Base-by-base conservation (phyloP, 805 yeast species). In the Zygoascus tannicola region DNA sequence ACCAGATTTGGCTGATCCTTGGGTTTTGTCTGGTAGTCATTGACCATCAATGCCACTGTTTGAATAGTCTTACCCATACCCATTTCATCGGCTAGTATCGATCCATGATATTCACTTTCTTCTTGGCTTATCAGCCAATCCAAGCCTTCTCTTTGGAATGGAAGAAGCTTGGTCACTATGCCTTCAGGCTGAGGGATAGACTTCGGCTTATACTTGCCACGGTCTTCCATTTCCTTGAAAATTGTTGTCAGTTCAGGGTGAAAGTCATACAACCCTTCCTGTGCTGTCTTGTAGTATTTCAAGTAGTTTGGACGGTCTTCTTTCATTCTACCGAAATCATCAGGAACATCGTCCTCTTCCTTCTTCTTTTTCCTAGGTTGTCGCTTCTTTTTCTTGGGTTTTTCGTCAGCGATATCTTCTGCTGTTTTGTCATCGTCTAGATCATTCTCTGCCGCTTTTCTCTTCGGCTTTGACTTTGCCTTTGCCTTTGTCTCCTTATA, bases 1-100 rank as follows among this genome's bases (percentile, higher is more conserved):
- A 92, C 97, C 48, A 92, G 66, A 51, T 80, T 85, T 7, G 97
- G 97, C 16, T 32, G 18, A 16, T 32, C 42, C 8, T 32, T 10
- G 12, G 22, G 35, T 4, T 35, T 35, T 8, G 18, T 30, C 10
- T 32, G 10, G 18, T 30, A 18, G 60, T 86, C 94, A 38, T 71
- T 62, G 78, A 88, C 76, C 57, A 92, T 75, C 37, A 92, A 64
- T 0, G 94, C 92, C 49, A 92, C 90, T 32, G 95, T 90, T 64
- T 92, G 98, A 40, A 92, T 88, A 0, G 99, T 92, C 56, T 92
- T 92, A 50, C 99, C 99, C 97, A 92, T 90, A 32, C 99, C 99
- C 99, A 92, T 92, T 64, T 92, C 99, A 67, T 92, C 99, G 4
- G 98, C 97, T 38, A 92, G 67, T 7, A 92, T 81, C 14, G 97